Evolutionary conservation across 306 rosid species (phyloP), one percentile per base, ranked within the genome.

Genomic region (Prunus mume): DNA sequence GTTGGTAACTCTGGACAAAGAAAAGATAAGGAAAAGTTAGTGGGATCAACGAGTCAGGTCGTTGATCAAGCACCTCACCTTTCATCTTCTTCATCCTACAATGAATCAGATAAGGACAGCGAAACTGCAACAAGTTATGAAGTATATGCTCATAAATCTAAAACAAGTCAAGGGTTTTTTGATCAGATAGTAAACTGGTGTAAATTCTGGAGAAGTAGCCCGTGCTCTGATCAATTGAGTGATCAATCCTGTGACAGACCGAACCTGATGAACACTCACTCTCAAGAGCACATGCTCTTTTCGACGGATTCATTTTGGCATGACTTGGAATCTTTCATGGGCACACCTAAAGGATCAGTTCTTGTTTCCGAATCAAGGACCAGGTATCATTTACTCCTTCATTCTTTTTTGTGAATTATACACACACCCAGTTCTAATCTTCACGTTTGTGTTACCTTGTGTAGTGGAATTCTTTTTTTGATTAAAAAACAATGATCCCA

Each of bases 291-390:
- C 24, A 81, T 63, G 82, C 89, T 90, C 61, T 85, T 90, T 84
- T 87, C 87, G 24, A 61, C 62, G 14, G 72, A 24, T 74, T 87
- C 88, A 63, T 90, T 95, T 85, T 90, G 97, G 99, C 77, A 69
- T 77, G 88, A 82, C 61, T 47, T 92, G 83, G 83, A 89, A 83
- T 83, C 89, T 72, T 92, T 89, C 80, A 57, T 90, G 79, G 79
- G 46, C 76, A 71, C 91, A 14, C 76, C 87, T 79, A 82, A 83
- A 78, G 97, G 88, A 83, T 83, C 87, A 2, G 67, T 67, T 85
- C 71, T 89, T 46, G 46, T 87, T 75, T 81, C 89, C n/a, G 82
- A 68, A 85, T 90, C 97, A 46, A 87, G 67, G 85, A 90, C 85
- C 88, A 95, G 97, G 99, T 95, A 80, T 75, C 58, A 22, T 78